Base-by-base conservation (phyloP, 768 basidiomycete species). In the Phallus indusiatus region DNA sequence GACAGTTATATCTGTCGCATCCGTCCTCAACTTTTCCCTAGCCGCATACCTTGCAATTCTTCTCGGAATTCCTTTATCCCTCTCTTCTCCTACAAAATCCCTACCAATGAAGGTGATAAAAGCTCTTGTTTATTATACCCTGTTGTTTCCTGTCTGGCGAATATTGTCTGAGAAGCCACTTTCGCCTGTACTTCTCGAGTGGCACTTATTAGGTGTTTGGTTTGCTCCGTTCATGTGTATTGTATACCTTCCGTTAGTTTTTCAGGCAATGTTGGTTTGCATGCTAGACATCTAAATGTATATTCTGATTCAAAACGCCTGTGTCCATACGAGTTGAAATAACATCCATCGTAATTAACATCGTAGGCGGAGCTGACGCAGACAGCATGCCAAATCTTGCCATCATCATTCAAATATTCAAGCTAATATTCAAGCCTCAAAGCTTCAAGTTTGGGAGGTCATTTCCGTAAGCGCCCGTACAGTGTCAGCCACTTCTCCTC, bases 11-110 rank as follows among this genome's bases (percentile, higher is more conserved):
- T 93, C 85, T 20, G 82, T 90, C 37, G 84, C 84, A 28, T 86
- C 91, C 16, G 85, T 96, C 60, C 82, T 96, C 69, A 96, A 97
- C 70, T 95, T 95, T 72, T 92, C 90, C 8, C 83, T 97, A 18
- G 90, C 94, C 0, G 83, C 86, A 20, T 68, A 78, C 20, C 76
- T 95, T 17, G 81, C 88, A 0, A 68, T 87, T 24, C 65, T 81
- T 9, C 76, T 92, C 17, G 83, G 84, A 8, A 47, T 86, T 10
- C 87, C 90, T 0, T 76, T 92, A n/a, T 60, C 73, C 16, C 71
- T 81, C 21, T 58, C 78, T 20, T 56, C 61, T 35, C 54, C 60
- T 7, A 52, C 47, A 20, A 49, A 18, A 46, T 35, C 55, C 24
- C 24, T 57, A 33, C 14, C 42, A 4, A 16, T 49, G 5, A 36